phyloP scores from a whole-genome alignment of 257 asterid species.

The Haberlea rhodopensis region DNA sequence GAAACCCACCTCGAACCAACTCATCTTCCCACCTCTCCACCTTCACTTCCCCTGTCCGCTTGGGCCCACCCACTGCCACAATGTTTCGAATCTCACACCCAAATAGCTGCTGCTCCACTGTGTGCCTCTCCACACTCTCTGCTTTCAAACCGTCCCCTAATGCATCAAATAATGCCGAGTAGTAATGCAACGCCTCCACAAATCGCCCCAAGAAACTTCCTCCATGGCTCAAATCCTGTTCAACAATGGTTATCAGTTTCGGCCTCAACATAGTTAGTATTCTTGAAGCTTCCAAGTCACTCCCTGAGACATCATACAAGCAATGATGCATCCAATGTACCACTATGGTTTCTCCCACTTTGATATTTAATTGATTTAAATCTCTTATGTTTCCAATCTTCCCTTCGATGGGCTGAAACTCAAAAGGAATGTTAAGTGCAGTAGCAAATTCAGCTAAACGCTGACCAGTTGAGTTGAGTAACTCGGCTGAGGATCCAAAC shows the following conservation, averaged over 20 bases:
- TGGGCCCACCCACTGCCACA: conserved; percentile 83
- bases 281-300: too few relatives aligned
- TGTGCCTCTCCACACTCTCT: conserved; percentile 77
- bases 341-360: too few relatives aligned
- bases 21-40: conserved; percentile 88
- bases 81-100: conserved; percentile 81
- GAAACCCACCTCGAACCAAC: too few relatives aligned
- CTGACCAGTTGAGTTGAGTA: conserved; percentile 60
- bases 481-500: conserved; percentile 64
- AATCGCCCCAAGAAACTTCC: conserved; percentile 68
- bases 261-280: conserved; percentile 54
- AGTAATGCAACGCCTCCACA: conserved; percentile 84
- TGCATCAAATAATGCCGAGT: conserved; percentile 86
- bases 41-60: conserved; percentile 67
- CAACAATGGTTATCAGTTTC: conserved; percentile 68
- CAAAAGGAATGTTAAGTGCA: too few relatives aligned
- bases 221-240: conserved; percentile 68
- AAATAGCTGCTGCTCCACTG: conserved; percentile 83
- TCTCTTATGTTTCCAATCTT: too few relatives aligned
- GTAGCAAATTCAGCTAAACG: conserved; percentile 71
- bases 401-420: too few relatives aligned
- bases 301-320: too few relatives aligned
- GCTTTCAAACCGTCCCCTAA: conserved; percentile 64
- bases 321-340: too few relatives aligned
- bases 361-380: too few relatives aligned